Percentiles rank a stretch among this genome's conserved stretches.
Conservation (phyloP, 768 basidiomycete species). For the Crassisporium funariophilum region DNA sequence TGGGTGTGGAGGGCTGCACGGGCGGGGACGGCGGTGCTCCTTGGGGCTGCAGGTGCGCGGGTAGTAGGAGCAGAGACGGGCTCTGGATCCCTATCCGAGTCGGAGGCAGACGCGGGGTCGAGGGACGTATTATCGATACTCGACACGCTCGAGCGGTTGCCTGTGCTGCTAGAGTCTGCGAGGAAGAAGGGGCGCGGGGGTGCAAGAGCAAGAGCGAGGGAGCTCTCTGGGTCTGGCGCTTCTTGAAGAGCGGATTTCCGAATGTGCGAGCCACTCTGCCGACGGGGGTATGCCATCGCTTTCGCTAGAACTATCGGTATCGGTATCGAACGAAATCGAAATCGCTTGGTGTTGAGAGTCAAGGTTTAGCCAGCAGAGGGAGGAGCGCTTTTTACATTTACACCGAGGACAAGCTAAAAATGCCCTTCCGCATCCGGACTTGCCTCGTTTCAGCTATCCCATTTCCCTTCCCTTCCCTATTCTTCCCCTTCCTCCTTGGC, state of each 20-base stretch:
- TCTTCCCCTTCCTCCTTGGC: conserved; percentile 4
- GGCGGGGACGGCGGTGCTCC: no score
- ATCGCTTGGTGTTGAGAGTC: no score
- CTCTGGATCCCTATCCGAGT: conserved; percentile 1
- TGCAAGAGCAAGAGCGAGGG: conserved; percentile 10
- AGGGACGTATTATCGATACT: conserved; percentile 13
- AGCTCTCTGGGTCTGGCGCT: conserved; percentile 1
- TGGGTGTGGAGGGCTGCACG: conserved; percentile 3
- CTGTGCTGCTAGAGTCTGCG: conserved; percentile 11
- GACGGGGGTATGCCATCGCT: conserved; percentile 19
- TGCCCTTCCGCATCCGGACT: neutral
- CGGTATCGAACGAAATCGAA: conserved; percentile 1
- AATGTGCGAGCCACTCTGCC: conserved; percentile 8
- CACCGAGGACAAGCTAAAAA: no score
- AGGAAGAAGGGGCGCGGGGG: conserved; percentile 32
- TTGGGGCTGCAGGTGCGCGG: conserved; percentile 3
- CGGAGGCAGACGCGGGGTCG: conserved; percentile 21
- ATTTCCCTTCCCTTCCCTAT: neutral
- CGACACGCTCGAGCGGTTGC: conserved; percentile 14
- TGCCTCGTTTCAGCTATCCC: neutral
- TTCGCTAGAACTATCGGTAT: neutral
- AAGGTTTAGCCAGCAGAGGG: no score
- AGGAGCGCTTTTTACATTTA: no score
- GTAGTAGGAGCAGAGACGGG: conserved; percentile 2
- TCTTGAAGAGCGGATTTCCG: no score